Base-by-base conservation (phyloP, 805 yeast genomes). In the Pichia membranifaciens region DNA sequence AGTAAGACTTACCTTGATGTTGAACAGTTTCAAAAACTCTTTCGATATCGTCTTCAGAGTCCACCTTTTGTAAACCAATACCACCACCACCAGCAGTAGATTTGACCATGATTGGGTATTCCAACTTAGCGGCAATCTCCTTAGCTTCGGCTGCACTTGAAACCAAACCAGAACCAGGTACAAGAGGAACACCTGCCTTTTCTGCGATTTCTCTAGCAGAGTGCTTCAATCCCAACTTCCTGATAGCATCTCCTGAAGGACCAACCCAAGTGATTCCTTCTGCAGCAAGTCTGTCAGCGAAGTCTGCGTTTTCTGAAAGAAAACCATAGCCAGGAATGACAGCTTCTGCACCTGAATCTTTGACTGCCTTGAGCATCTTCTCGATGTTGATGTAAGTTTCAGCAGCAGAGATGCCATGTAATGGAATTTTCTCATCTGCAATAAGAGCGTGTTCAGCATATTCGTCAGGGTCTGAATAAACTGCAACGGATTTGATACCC, bases 81-180 rank as follows among this genome's bases (percentile, higher is more conserved):
- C 99, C 99, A 67, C 99, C 99, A 61, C 99, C 99, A 64, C 99
- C 99, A 22, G 98, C 98, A 51, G 99, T 93, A 22, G 96, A 85
- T 68, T 91, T 91, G 43, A 93, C 87, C 98, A 91, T 91, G 31
- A 91, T 79, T 25, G 98, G 98, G 58, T 87, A 93, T 48, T 77
- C 85, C 43, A 91, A 71, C 57, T 76, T 69, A 16, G 78, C 81
- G 15, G 96, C 98, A 52, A 83, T 77, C 51, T 69, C 74, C 48
- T 73, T 71, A 3, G 98, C 98, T 58, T 86, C 96, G 10, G 75
- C 75, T 12, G 90, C 74, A 52, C 78, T 70, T 2, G 76, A 70
- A 33, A 91, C 81, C 55, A 93, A 73, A 8, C 88, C 95, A 15
- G 97, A 86, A 43, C 99, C 99, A n/a, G 99, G 98, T 49, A 90